Evolutionary conservation across 805 yeast genomes (phyloP), one percentile per base, ranked within the genome.

Genomic region (Zygoascus flipseniorum): DNA sequence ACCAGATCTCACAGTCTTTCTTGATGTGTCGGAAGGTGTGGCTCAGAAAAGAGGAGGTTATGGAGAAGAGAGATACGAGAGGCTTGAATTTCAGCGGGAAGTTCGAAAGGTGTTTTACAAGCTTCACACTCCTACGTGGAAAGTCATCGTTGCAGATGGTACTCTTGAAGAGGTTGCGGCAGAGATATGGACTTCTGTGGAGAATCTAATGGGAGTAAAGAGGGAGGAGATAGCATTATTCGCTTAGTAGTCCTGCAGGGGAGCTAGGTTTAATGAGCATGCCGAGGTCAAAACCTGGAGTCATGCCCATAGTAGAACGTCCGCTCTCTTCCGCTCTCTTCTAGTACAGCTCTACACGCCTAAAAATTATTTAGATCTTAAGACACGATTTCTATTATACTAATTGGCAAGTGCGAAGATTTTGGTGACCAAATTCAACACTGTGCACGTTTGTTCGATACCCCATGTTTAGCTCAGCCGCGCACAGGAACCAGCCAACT

Each of bases 21-120:
- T 93, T 54, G 82, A 86, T 41, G 75, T 86, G 43, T 71, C 77
- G 46, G 75, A 79, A 32, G 63, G 68, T 57, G 76, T 69, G 6
- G 70, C 68, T 2, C 67, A 73, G 20, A 58, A 65, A 18, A 74
- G 98, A 52, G 81, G 80, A 10, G 95, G 95, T 0, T 93, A 86
- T 73, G 99, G 99, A 13, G 85, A 82, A n/a, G 99, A 93, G 67
- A 72, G 97, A 52, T 93, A 93, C 69, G 99, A 93, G 66, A 77
- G 76, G 28, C 66, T 68, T 4, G 81, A 77, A 48, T 86, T 93
- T 63, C 99, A 93, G 65, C 67, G 70, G n/a, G 72, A 72, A 41
- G 99, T 93, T 2, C 79, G 81, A 55, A 44, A 62, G 9, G 73
- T 81, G 56, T 93, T 90, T 64, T 59, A 67, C 11, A 52, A 72